A percentile compares a stretch with the other conserved stretches of the same genome.
Conservation (phyloP, 2,329 filamentous ascomycete genomes). For the Bipolaris zeicola region DNA sequence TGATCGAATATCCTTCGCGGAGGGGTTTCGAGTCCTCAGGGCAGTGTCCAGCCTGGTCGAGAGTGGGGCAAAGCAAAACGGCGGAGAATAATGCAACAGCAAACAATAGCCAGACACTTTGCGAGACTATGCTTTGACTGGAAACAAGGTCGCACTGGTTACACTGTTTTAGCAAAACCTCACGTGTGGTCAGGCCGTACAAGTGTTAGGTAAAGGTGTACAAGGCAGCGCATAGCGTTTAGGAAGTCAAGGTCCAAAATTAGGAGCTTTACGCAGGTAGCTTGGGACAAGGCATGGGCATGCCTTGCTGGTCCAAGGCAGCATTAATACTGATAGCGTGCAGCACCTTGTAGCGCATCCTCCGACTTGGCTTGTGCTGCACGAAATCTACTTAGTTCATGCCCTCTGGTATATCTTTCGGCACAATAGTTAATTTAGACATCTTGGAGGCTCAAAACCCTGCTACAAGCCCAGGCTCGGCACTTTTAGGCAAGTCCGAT, state of each 20-base stretch:
- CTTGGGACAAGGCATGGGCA: neutral
- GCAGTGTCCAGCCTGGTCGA: neutral
- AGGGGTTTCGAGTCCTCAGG: neutral
- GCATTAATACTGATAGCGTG: neutral
- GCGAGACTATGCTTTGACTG: neutral
- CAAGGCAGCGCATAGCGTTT: neutral
- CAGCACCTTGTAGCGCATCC: conserved; percentile 14
- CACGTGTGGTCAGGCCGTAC: neutral
- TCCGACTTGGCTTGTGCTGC: conserved; percentile 1
- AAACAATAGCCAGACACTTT: neutral
- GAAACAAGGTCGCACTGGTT: neutral
- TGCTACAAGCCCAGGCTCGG: conserved; percentile 14
- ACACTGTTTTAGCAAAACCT: neutral
- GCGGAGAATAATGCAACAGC: neutral
- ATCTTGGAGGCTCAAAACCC: conserved; percentile 8
- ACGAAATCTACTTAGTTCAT: conserved; percentile 1
- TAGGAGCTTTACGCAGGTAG: neutral
- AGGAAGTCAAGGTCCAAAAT: neutral
- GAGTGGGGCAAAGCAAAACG: neutral
- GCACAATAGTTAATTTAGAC: conserved; percentile 11
- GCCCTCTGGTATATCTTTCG: neutral
- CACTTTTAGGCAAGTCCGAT: neutral
- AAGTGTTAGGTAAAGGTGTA: neutral
- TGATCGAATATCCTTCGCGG: too few species aligned
- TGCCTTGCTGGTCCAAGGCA: neutral